Evolutionary conservation across 2,329 filamentous ascomycete species (phyloP).

Genomic region (Neonectria ditissima): DNA sequence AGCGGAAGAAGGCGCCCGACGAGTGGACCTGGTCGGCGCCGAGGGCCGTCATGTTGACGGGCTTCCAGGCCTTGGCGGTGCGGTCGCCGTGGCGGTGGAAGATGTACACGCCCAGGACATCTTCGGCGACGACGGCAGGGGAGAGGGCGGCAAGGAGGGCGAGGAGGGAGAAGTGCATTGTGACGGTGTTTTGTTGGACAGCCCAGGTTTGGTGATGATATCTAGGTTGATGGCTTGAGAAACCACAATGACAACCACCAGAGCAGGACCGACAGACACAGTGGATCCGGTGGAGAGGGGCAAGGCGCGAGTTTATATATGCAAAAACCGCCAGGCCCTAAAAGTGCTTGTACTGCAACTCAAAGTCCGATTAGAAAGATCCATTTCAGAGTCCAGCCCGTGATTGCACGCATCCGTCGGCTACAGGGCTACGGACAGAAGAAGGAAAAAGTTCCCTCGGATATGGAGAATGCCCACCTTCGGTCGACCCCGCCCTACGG

Average conservation of each 20-base stretch:
- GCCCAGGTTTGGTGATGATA: no score
- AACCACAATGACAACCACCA: neutral
- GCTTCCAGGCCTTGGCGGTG: slow-evolving; percentile 79
- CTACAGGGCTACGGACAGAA: slow-evolving; percentile 1
- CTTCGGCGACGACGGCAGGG: slow-evolving; percentile 65
- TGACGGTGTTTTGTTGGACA: neutral
- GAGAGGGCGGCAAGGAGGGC: slow-evolving; percentile 54
- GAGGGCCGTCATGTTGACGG: slow-evolving; percentile 80
- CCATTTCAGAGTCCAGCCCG: slow-evolving; percentile 1
- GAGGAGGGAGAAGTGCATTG: slow-evolving; percentile 56
- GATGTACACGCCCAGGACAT: slow-evolving; percentile 83
- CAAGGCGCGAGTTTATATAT: neutral
- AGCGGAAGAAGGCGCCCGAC: slow-evolving; percentile 80
- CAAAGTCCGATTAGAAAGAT: neutral
- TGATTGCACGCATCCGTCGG: slow-evolving; percentile 10
- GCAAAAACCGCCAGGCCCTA: neutral
- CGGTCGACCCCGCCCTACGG: slow-evolving; percentile 17
- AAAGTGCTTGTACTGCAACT: neutral
- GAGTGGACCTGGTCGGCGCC: slow-evolving; percentile 81
- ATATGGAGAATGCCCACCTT: slow-evolving; percentile 9
- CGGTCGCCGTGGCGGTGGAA: slow-evolving; percentile 93
- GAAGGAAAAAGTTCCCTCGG: slow-evolving; percentile 9
- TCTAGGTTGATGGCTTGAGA: no score
- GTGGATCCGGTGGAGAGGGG: neutral
- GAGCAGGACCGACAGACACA: neutral